Conservation (phyloP, 805 yeast species). For the Pichia sporocuriosa region DNA sequence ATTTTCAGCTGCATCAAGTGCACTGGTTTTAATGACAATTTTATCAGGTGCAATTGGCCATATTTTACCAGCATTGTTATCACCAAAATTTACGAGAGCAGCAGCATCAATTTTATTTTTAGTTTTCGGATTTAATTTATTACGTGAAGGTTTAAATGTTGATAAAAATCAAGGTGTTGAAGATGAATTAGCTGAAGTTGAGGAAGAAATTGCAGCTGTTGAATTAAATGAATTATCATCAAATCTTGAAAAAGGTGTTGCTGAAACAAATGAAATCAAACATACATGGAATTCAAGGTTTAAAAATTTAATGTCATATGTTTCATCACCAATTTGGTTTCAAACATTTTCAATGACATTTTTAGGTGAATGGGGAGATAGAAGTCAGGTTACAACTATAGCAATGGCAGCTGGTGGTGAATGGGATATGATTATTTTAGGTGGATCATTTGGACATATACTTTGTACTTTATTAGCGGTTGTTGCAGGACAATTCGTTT, state of each 20-base stretch:
- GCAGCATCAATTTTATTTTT: slow-evolving; percentile 77
- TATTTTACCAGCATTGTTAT: slow-evolving; percentile 75
- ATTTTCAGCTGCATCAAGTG: slow-evolving; percentile 80
- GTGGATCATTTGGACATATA: slow-evolving; percentile 87
- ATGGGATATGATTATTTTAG: slow-evolving; percentile 81
- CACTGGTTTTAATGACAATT: slow-evolving; percentile 85
- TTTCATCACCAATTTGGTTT: slow-evolving; percentile 85
- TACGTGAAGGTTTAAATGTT: slow-evolving; percentile 80
- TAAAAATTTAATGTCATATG: slow-evolving; percentile 48
- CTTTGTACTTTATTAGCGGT: slow-evolving; percentile 89
- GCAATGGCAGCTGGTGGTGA: slow-evolving; percentile 98
- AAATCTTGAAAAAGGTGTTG: slow-evolving; percentile 52
- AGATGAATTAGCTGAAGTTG: slow-evolving; percentile 95
- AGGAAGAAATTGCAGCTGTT: slow-evolving; percentile 74
- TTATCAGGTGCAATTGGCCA: slow-evolving; percentile 90
- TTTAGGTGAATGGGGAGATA: slow-evolving; percentile 98
- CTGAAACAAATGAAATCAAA: background rate
- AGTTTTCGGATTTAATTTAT: slow-evolving; percentile 70
- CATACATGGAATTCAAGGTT: slow-evolving; percentile 25
- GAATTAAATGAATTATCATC: slow-evolving; percentile 47
- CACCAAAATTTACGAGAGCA: slow-evolving; percentile 72
- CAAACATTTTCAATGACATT: slow-evolving; percentile 95
- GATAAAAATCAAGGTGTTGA: slow-evolving; percentile 78
- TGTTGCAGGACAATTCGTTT: slow-evolving; percentile 84
- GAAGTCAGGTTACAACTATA: slow-evolving; percentile 95